Conservation (phyloP, 2,329 filamentous ascomycete genomes). For the Sporothrix pallida region DNA sequence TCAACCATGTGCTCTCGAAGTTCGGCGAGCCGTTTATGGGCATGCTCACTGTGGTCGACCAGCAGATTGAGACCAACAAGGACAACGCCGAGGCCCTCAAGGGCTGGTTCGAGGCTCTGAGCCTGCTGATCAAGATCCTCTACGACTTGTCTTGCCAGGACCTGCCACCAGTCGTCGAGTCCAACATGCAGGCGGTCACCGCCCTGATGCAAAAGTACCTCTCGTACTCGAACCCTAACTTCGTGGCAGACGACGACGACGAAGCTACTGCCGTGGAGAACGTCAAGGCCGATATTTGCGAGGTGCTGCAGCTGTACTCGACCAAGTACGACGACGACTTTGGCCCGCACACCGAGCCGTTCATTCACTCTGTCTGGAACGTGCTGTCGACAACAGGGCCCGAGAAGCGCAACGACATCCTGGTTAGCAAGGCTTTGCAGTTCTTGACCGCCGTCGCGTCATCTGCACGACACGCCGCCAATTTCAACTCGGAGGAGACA, state of each 20-base stretch:
- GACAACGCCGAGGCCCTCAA: conserved; percentile 76
- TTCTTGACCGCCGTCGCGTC: conserved; percentile 90
- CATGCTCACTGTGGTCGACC: conserved; percentile 76
- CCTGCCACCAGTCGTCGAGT: conserved; percentile 91
- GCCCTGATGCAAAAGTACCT: conserved; percentile 90
- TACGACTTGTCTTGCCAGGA: conserved; percentile 98
- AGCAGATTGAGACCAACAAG: conserved; percentile 74
- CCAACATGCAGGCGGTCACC: conserved; percentile 78
- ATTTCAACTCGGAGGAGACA: conserved; percentile 82
- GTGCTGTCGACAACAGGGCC: conserved; percentile 84
- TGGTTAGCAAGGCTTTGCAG: conserved; percentile 92
- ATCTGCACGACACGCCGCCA: conserved; percentile 75
- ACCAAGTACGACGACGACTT: conserved; percentile 97
- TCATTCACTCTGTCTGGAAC: conserved; percentile 90
- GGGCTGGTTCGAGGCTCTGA: conserved; percentile 82
- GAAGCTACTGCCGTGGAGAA: conserved; percentile 85
- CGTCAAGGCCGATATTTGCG: conserved; percentile 92
- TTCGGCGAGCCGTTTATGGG: conserved; percentile 85
- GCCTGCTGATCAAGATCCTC: conserved; percentile 87
- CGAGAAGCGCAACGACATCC: conserved; percentile 89
- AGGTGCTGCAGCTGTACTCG: conserved; percentile 85
- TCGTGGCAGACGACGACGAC: conserved; percentile 80
- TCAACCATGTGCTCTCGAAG: conserved; percentile 89
- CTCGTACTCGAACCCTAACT: conserved; percentile 80
- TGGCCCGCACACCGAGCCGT: conserved; percentile 76